Base-by-base conservation (phyloP, 768 basidiomycete genomes). In the Auriscalpium vulgare region DNA sequence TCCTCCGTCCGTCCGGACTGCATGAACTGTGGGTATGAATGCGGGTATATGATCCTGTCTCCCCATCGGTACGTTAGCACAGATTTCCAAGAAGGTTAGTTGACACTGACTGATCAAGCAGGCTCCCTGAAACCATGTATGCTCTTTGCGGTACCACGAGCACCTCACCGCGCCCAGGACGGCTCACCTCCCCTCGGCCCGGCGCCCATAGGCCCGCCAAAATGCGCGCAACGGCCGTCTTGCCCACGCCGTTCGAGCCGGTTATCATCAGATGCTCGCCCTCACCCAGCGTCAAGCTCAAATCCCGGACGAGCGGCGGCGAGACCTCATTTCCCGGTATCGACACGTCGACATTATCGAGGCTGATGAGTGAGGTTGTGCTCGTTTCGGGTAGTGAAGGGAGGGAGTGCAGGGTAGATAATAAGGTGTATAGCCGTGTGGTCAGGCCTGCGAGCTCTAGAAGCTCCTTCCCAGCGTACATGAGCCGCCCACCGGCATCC, bases 401-500 rank as follows among this genome's bases (percentile, higher is more conserved):
- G 23, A 95, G 78, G 63, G 84, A 80, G 71, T 95, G 90, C 5
- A 95, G 74, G 1, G 90, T 88, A 8, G 94, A 89, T 21, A 97
- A 72, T 11, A 98, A 81, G 16, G 85, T 85, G 73, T 95, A 97
- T 11, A 98, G 76, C 47, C 95, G 83, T 34, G 86, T 87, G 2
- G 95, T 97, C 55, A 95, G 82, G 10, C 95, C 95, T 5, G 93
- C 92, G n/a, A 97, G 81, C 67, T 95, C 92, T 21, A 97, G 82
- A 7, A 97, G 74, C 63, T 97, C 95, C 67, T 97, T 98, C 68
- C 95, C 93, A 0, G 92, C 92, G 66, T 93, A 95, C 95, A 98
- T 97, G 47, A 97, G 73, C 37, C 95, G 79, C 0, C 94, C 93
- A 14, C 95, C 95, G 0, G 95, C 95, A 63, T 98, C 95, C 1